Evolutionary conservation across 2,329 filamentous ascomycete species (phyloP).

Genomic region (Aspergillus brunneoviolaceus): DNA sequence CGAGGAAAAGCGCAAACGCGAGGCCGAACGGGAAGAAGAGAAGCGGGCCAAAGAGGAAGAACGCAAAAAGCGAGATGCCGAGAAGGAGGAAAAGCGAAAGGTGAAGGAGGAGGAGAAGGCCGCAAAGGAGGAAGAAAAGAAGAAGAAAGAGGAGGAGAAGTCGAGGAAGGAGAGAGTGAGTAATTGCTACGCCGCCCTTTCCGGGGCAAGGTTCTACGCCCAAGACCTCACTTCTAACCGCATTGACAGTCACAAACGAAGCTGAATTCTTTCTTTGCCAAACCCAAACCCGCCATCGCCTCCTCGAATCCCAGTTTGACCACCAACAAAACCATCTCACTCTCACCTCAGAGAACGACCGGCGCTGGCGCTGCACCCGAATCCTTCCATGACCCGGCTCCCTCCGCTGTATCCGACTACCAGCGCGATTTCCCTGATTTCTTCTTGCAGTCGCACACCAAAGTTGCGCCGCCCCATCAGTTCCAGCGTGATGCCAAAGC

Average conservation of each 20-base stretch:
- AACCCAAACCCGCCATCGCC: conserved; percentile 32
- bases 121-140: conserved; percentile 43
- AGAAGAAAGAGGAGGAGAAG: conserved; percentile 49
- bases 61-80: conserved; percentile 46
- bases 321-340: conserved; percentile 35
- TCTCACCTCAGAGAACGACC: conserved; percentile 25
- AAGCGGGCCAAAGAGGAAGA: conserved; percentile 48
- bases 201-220: background rate
- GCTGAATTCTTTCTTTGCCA: conserved; percentile 52
- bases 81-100: conserved; percentile 44
- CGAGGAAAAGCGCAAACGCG: conserved; percentile 33
- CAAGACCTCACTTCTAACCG: conserved; percentile 17
- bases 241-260: conserved; percentile 48
- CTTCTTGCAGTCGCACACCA: conserved; percentile 71
- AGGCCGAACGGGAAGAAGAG: conserved; percentile 28
- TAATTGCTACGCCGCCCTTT: conserved; percentile 21
- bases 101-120: conserved; percentile 46
- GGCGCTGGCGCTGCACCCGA: conserved; percentile 14
- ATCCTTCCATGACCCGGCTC: conserved; percentile 18
- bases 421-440: conserved; percentile 77
- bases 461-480: conserved; percentile 59
- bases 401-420: conserved; percentile 54
- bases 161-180: conserved; percentile 46
- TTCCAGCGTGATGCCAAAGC: conserved; percentile 61
- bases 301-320: conserved; percentile 12